Percentiles rank a stretch among this genome's conserved stretches.
Evolutionary conservation across 177 flowering plant species (phyloP).

Genomic region (Vitis hybrid): DNA sequence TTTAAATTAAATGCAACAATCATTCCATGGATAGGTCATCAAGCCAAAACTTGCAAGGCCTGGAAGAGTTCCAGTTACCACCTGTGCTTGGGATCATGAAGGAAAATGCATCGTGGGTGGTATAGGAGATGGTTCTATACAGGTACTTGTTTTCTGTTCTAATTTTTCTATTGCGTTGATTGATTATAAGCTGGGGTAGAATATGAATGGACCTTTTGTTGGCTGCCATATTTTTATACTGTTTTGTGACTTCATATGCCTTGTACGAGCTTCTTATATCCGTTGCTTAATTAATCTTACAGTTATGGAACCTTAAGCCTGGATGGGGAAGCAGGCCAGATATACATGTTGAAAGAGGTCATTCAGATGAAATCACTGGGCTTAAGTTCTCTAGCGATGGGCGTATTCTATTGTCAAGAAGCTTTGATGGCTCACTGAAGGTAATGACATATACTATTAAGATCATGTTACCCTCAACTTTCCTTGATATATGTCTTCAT

Average conservation of each 20-base stretch:
- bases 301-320: conserved; percentile 95
- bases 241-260: not conserved
- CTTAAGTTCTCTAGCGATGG: conserved; percentile 91
- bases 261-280: conserved; percentile 4
- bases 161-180: not conserved
- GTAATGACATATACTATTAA: conserved; percentile 31
- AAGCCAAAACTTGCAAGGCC: conserved; percentile 96
- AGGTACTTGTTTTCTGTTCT: conserved; percentile 38
- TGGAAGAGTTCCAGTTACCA: conserved; percentile 90
- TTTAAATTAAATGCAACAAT: not conserved
- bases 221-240: not conserved
- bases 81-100: conserved; percentile 90
- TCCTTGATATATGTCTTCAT: not conserved
- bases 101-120: conserved; percentile 95
- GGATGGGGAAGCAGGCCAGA: conserved; percentile 99
- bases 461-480: not conserved
- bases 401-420: conserved; percentile 69
- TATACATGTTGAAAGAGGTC: conserved; percentile 61
- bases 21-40: conserved; percentile 56
- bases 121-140: conserved; percentile 91
- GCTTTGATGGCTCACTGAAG: conserved; percentile 84
- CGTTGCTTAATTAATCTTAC: conserved; percentile 6
- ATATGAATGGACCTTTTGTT: not conserved
- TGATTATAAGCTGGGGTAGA: not conserved
- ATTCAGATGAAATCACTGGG: conserved; percentile 85